Evolutionary conservation across 805 yeast genomes (phyloP).

Genomic region (Spathaspora passalidarum): DNA sequence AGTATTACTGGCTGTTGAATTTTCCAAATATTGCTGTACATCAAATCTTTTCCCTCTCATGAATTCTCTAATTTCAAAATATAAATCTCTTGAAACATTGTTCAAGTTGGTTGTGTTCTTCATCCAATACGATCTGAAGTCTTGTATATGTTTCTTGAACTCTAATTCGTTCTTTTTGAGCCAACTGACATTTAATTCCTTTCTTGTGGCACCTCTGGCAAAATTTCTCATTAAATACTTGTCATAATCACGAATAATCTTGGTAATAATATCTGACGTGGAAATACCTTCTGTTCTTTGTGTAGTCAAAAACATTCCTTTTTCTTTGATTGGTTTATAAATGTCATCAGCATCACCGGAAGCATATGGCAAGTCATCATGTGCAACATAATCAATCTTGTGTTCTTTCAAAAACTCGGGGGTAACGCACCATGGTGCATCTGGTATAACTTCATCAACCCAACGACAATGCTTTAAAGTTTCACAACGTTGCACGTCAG

Average conservation of each 20-base stretch:
- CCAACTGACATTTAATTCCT: slow-evolving; percentile 96
- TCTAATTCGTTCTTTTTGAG: slow-evolving; percentile 95
- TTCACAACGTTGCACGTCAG: slow-evolving; percentile 85
- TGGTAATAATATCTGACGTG: slow-evolving; percentile 93
- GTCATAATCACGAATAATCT: slow-evolving; percentile 92
- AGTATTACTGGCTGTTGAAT: slow-evolving; percentile 10
- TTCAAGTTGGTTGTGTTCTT: slow-evolving; percentile 66
- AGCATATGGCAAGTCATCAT: slow-evolving; percentile 94
- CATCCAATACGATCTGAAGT: slow-evolving; percentile 83
- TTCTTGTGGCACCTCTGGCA: slow-evolving; percentile 95
- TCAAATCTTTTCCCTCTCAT: slow-evolving; percentile 47
- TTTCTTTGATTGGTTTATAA: slow-evolving; percentile 85
- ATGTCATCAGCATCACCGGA: slow-evolving; percentile 88
- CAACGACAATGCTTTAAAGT: slow-evolving; percentile 91
- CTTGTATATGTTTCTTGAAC: slow-evolving; percentile 83
- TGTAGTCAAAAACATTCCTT: slow-evolving; percentile 88
- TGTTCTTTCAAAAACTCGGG: slow-evolving; percentile 76
- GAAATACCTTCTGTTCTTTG: slow-evolving; percentile 97
- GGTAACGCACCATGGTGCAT: slow-evolving; percentile 95
- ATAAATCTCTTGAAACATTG: slow-evolving; percentile 75
- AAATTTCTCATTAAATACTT: slow-evolving; percentile 95
- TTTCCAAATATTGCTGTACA: slow-evolving; percentile 24
- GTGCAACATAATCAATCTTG: slow-evolving; percentile 93
- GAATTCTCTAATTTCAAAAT: slow-evolving; percentile 79
- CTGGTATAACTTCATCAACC: slow-evolving; percentile 95